These are phyloP conservation scores for Auriscalpium orientale DNA, from an alignment of 768 basidiomycete species.

Conservation along the genomic window DNA sequence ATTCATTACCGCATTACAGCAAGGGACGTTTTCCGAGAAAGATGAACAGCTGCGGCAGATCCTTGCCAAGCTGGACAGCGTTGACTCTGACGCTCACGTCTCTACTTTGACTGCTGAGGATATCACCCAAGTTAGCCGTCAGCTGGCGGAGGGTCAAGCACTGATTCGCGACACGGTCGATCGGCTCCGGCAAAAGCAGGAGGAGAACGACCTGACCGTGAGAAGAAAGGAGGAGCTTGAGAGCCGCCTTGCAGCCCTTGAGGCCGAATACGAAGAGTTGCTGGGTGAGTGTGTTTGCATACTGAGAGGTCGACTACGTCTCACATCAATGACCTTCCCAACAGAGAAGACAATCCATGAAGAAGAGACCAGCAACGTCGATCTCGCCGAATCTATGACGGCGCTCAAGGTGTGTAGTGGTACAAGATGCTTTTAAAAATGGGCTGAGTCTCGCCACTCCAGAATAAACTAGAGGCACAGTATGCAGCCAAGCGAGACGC, in stretches of 20 bases:
- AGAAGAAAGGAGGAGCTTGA: constrained; percentile 87
- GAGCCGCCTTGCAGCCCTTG: constrained; percentile 66
- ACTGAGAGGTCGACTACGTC: neutral
- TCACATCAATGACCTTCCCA: neutral
- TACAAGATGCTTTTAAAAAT: constrained; percentile 7
- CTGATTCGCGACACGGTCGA: constrained; percentile 86
- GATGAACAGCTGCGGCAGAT: constrained; percentile 87
- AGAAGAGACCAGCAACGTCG: constrained; percentile 79
- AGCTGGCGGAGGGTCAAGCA: constrained; percentile 83
- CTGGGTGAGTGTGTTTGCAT: constrained; percentile 51
- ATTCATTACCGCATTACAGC: constrained; percentile 33
- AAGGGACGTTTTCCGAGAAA: constrained; percentile 93
- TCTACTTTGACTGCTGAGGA: constrained; percentile 67
- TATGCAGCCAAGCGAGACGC: constrained; percentile 90
- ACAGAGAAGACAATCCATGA: constrained; percentile 89
- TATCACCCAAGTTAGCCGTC: constrained; percentile 72
- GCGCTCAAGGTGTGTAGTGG: constrained; percentile 73
- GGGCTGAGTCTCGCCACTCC: constrained; percentile 11
- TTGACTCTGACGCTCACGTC: constrained; percentile 53
- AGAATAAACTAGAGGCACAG: constrained; percentile 93
- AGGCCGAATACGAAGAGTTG: constrained; percentile 94
- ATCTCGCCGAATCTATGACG: constrained; percentile 74
- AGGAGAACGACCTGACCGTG: constrained; percentile 82
- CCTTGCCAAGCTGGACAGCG: constrained; percentile 74
- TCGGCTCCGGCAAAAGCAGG: constrained; percentile 79